Base-by-base conservation (phyloP, 2,329 filamentous ascomycete genomes). In the Penicillium sp. region DNA sequence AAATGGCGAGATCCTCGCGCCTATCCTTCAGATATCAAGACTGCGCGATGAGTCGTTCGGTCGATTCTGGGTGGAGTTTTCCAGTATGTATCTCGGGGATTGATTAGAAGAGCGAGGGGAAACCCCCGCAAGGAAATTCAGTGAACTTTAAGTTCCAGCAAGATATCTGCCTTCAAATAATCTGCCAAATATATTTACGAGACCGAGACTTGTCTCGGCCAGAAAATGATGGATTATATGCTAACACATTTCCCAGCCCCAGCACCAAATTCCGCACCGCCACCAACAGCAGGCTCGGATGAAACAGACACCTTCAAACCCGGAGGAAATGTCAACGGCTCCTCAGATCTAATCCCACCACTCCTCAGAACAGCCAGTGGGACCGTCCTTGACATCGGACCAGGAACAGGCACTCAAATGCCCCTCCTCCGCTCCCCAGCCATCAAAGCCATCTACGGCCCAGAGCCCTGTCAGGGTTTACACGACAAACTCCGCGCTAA, bases 361-460 rank as follows among this genome's bases (percentile, higher is more conserved):
- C 62, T 79, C 6, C 65, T 79, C 17, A 61, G 69, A 17, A 64
- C 67, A 20, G 72, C 76, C 2, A 60, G 61, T 1, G 78, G 78
- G 2, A 56, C 70, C 3, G 75, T 80, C 15, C 69, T 81, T 3
- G 78, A 80, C 55, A 68, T 80, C 24, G 78, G 78, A 5, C 81
- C 82, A 0, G 82, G 82, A 4, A 78, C 72, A 24, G 82, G 82
- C 26, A 73, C 77, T 12, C 76, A 82, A 48, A 70, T 83, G 41
- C 67, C 68, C 0, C 71, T 73, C 39, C 80, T 83, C 53, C 66
- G 72, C 47, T 66, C 68, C 6, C 62, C 68, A 2, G 67, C 72
- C 3, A 75, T 83, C 52, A 71, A 58, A 7, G 68, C 70, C 12
- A 75, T 84, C 36, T 84, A 83, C 55, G 82, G 80, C 37, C 75